These are phyloP conservation scores for Cercospora zeae-maydis DNA, from an alignment of 2,329 filamentous ascomycete species.

Conservation along the genomic window DNA sequence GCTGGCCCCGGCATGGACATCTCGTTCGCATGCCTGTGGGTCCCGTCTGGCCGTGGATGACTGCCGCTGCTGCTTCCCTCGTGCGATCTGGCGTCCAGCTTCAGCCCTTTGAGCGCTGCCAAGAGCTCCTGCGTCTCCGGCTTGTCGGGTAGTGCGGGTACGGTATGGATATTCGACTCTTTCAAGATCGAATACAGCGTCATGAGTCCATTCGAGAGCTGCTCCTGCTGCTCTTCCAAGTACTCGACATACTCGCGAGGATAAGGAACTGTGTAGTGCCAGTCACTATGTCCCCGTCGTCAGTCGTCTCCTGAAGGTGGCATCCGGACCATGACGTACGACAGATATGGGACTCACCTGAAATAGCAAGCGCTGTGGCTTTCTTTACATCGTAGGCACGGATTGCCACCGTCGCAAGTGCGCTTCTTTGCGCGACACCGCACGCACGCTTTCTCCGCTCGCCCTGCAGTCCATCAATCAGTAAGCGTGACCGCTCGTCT, in stretches of 20 bases:
- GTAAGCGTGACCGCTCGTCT: background rate
- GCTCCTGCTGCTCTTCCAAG: slow-evolving; percentile 24
- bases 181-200: slow-evolving; percentile 24
- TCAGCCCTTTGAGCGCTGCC: slow-evolving; percentile 15
- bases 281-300: slow-evolving; percentile 14
- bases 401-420: slow-evolving; percentile 23
- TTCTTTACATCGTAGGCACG: slow-evolving; percentile 24
- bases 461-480: background rate
- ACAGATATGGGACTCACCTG: slow-evolving; percentile 15
- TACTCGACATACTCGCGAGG: slow-evolving; percentile 26
- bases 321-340: background rate
- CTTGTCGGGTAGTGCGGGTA: slow-evolving; percentile 21
- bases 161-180: slow-evolving; percentile 22
- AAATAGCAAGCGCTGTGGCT: slow-evolving; percentile 26
- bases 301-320: background rate
- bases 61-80: background rate
- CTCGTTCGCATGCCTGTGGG: slow-evolving; percentile 6
- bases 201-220: slow-evolving; percentile 20
- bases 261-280: slow-evolving; percentile 25
- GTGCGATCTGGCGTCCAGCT: slow-evolving; percentile 7
- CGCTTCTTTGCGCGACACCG: slow-evolving; percentile 27
- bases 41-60: background rate
- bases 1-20: background rate
- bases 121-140: slow-evolving; percentile 23
- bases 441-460: slow-evolving; percentile 25